Evolutionary conservation across 192 early-diverging fungal species (phyloP).

Genomic region (Gonapodya sp.): DNA sequence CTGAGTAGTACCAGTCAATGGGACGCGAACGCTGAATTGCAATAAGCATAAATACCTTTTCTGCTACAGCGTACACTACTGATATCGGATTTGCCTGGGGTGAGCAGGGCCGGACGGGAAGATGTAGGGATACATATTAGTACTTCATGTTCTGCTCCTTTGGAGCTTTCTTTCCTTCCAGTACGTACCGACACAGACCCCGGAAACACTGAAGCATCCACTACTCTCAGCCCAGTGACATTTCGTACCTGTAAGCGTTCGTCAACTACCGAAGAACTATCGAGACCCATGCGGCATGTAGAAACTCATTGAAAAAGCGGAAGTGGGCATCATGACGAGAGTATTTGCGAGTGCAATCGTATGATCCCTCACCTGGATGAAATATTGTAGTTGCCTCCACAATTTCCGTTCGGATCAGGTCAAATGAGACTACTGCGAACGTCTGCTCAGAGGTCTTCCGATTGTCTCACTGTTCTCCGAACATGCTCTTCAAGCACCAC

Average conservation of each 20-base stretch:
- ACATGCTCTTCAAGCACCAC: background rate
- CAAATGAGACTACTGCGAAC: too few species aligned
- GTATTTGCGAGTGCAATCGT: background rate
- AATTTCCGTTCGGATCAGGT: too few species aligned
- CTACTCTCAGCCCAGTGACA: background rate
- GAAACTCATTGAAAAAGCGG: conserved; percentile 1
- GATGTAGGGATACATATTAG: too few species aligned
- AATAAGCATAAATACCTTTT: too few species aligned
- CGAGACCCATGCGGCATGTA: conserved; percentile 7
- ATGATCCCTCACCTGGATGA: conserved; percentile 1
- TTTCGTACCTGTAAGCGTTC: background rate
- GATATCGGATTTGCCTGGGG: background rate
- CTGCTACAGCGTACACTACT: background rate
- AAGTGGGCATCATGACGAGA: background rate
- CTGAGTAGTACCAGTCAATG: too few species aligned
- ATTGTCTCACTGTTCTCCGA: background rate
- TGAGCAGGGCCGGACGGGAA: too few species aligned
- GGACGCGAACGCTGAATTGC: too few species aligned
- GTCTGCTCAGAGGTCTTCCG: too few species aligned
- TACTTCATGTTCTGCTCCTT: background rate
- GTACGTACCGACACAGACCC: background rate
- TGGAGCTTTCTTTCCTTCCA: too few species aligned
- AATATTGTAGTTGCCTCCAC: background rate
- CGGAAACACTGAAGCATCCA: conserved; percentile 6
- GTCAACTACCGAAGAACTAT: background rate